Evolutionary conservation across 768 basidiomycete species (phyloP).

Genomic region (Tulasnella sp.): DNA sequence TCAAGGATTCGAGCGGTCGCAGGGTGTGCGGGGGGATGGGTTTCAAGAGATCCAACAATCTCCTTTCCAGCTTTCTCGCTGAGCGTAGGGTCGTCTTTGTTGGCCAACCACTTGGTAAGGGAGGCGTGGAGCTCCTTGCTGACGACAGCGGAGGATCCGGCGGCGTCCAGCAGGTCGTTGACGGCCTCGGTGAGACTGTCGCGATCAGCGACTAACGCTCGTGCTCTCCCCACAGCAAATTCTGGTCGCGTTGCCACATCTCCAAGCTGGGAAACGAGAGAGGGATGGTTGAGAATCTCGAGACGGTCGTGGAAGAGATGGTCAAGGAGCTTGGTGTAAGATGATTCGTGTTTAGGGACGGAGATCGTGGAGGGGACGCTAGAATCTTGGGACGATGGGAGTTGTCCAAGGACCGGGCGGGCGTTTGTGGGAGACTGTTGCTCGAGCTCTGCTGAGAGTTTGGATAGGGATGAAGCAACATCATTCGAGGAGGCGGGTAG

Average conservation of each 20-base stretch:
- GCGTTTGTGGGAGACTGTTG: background rate
- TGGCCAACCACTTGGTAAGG: conserved; percentile 74
- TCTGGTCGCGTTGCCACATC: conserved; percentile 83
- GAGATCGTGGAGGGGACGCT: conserved; percentile 46
- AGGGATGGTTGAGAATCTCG: conserved; percentile 80
- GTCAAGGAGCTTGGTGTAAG: conserved; percentile 83
- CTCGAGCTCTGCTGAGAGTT: conserved; percentile 43
- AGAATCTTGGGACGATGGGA: conserved; percentile 30
- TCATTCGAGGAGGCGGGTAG: conserved; percentile 38
- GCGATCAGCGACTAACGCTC: conserved; percentile 76
- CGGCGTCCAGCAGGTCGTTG: conserved; percentile 54
- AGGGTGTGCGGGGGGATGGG: conserved; percentile 36
- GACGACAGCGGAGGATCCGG: conserved; percentile 37
- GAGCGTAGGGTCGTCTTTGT: conserved; percentile 64
- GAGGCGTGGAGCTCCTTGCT: conserved; percentile 59
- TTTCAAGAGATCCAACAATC: conserved; percentile 51
- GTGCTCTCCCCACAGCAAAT: conserved; percentile 87
- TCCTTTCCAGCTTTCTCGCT: conserved; percentile 56
- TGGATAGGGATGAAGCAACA: conserved; percentile 36
- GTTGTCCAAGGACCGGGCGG: conserved; percentile 39
- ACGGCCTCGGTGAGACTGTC: conserved; percentile 60
- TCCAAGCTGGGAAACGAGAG: conserved; percentile 64
- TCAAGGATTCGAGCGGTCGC: conserved; percentile 54
- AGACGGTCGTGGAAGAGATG: conserved; percentile 76
- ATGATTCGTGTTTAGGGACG: conserved; percentile 84